Evolutionary conservation across 129 eudicot species (phyloP).

Genomic region (Chrysanthemum lavandulifolium): DNA sequence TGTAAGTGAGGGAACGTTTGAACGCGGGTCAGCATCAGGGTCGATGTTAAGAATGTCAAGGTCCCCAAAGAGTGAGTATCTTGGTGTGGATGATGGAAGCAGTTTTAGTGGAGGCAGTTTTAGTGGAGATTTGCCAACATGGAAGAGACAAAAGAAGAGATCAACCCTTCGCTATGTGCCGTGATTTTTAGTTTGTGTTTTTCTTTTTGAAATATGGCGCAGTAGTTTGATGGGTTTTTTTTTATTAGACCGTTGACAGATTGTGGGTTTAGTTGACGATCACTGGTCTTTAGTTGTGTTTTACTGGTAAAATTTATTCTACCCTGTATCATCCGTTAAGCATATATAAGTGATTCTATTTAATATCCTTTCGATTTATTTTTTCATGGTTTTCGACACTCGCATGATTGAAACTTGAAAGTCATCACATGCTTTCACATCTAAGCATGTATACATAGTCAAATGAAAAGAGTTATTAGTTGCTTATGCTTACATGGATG

Average conservation of each 20-base stretch:
- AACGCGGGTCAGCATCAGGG: slow-evolving; percentile 36
- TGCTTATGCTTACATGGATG: too few species aligned
- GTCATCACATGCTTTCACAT: too few species aligned
- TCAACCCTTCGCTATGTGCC: slow-evolving; percentile 44
- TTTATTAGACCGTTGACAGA: slow-evolving; percentile 8
- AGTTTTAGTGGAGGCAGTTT: slow-evolving; percentile 18
- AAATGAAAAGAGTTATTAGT: too few species aligned
- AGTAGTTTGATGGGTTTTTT: background rate
- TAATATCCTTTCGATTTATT: too few species aligned
- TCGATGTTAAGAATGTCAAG: slow-evolving; percentile 35
- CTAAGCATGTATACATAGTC: too few species aligned
- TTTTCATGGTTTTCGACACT: too few species aligned
- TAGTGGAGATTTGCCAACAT: slow-evolving; percentile 43
- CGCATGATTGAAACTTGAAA: too few species aligned
- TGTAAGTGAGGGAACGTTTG: slow-evolving; percentile 51
- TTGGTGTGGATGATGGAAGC: slow-evolving; percentile 30
- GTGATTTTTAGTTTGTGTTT: slow-evolving; percentile 1
- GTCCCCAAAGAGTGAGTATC: slow-evolving; percentile 37
- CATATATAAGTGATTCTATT: too few species aligned
- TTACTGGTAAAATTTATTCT: too few species aligned
- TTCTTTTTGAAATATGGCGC: slow-evolving; percentile 20
- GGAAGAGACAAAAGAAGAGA: slow-evolving; percentile 84
- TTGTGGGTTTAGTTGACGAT: slow-evolving; percentile 4
- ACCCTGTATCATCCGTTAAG: too few species aligned
- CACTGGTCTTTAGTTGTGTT: too few species aligned